phyloP scores from a whole-genome alignment of 148 eudicot species.

The Fagopyrum tataricum region DNA sequence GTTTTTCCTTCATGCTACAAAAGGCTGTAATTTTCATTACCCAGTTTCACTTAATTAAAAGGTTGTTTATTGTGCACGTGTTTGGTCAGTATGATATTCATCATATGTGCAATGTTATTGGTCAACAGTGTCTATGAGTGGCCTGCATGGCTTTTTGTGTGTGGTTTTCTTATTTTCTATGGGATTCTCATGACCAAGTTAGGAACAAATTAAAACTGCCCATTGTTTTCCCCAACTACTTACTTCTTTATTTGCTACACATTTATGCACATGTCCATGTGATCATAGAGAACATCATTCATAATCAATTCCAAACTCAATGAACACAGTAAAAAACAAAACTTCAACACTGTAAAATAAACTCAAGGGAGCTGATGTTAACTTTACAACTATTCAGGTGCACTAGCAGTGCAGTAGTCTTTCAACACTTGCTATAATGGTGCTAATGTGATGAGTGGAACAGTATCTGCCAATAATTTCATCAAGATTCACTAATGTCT shows the following conservation, averaged over 20 bases:
- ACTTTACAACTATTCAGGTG: slow-evolving; percentile 10
- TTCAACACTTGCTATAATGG: not conserved
- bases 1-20: too few relatives aligned
- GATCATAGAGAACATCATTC: not conserved
- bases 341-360: not conserved
- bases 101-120: too few relatives aligned
- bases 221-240: not conserved
- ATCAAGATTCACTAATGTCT: slow-evolving; percentile 1
- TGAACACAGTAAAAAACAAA: not conserved
- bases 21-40: not conserved
- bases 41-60: not conserved
- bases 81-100: too few relatives aligned
- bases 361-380: not conserved
- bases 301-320: not conserved
- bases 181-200: not conserved
- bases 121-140: not conserved
- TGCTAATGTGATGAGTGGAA: slow-evolving; percentile 10
- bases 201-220: not conserved
- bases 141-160: slow-evolving; percentile 3
- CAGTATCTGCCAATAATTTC: slow-evolving; percentile 5
- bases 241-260: not conserved
- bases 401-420: slow-evolving; percentile 1
- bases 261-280: not conserved
- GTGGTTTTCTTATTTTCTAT: slow-evolving; percentile 5
- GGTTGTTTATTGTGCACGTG: too few relatives aligned